Base-by-base conservation (phyloP, 2,329 filamentous ascomycete genomes). In the Sordariomycetes sp. region DNA sequence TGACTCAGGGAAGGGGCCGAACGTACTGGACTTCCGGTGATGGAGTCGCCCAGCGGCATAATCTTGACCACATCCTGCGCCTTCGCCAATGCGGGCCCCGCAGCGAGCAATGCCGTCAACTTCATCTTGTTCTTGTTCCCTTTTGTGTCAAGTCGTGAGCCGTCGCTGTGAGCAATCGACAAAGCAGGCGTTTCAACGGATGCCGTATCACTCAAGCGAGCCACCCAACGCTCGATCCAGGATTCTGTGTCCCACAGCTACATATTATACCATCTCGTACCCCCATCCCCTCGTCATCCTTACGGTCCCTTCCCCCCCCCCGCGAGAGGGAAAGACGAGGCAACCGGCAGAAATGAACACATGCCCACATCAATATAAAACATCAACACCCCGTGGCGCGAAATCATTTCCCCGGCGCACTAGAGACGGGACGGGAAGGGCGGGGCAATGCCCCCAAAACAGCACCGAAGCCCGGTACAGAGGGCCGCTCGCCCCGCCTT, bases 11-110 rank as follows among this genome's bases (percentile, higher is more conserved):
- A 28, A 55, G 54, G n/a, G 35, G 53, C 32, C 6, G 12, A 24
- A 58, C 56, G 32, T 55, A 58, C 56, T 13, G 70, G 73, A 56
- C 74, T 71, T 59, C 74, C 72, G 1, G 73, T 76, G 62, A 76
- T 74, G 59, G 67, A 70, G 62, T 75, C 72, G 6, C 73, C 73
- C 15, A 75, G 65, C 10, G 56, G 35, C 56, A 58, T 58, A 39
- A 58, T 55, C 56, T 55, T 57, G 34, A 57, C 50, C 2, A 36
- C 48, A 28, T 52, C 20, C 55, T 57, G 55, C 22, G 50, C 55
- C 2, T 13, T 24, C 4, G 34, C 55, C n/a, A 53, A n/a, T 7
- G 51, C 50, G 10, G 53, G 7, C 35, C 45, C 51, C 17, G 22
- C 50, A 32, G 25, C 50, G 13, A 48, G 25, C 17, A 53, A 53